Base-by-base conservation (phyloP, 305 asterid species). In the Fraxinus baroniana region DNA sequence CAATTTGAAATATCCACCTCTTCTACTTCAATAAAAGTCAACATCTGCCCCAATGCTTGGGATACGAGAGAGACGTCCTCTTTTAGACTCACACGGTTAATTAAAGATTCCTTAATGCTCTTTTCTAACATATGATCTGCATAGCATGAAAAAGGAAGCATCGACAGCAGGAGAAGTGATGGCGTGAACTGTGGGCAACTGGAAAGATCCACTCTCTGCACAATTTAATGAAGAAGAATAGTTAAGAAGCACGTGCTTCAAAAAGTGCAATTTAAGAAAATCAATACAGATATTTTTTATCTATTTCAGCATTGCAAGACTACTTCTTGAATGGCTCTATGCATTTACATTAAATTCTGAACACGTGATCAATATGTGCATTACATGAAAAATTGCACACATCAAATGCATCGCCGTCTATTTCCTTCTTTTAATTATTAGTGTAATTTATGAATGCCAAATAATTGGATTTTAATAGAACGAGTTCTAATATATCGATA, bases 1-100 rank as follows among this genome's bases (percentile, higher is more conserved):
- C 94, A 95, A 77, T 91, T 94, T 68, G 99, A 95, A 82, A 95
- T 89, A 87, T 92, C 95, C 89, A 91, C 91, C 87, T 92, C 98
- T 68, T 90, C 87, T 73, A 95, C 95, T 74, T 90, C 92, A 88
- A 86, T 91, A 89, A 91, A 94, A 80, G 89, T 82, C 87, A 87
- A 86, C 55, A 84, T 80, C 79, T 88, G 90, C 64, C 77, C 87
- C 41, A 44, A 76, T 81, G 83, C 88, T 86, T 78, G 74, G 12
- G 86, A 72, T 84, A 89, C 79, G 82, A 73, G 82, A 44, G 81
- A 83, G 83, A 79, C 79, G 72, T 82, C 78, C 77, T 52, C 81
- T 76, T 78, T 71, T 84, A 80, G 77, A 78, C 32, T 78, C 74
- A 84, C 89, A 84, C 78, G 83, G 78, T 84, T 85, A 30, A 84